Evolutionary conservation across 2,329 filamentous ascomycete species (phyloP), one percentile per base, ranked within the genome.

Genomic region (Nemania sp.): DNA sequence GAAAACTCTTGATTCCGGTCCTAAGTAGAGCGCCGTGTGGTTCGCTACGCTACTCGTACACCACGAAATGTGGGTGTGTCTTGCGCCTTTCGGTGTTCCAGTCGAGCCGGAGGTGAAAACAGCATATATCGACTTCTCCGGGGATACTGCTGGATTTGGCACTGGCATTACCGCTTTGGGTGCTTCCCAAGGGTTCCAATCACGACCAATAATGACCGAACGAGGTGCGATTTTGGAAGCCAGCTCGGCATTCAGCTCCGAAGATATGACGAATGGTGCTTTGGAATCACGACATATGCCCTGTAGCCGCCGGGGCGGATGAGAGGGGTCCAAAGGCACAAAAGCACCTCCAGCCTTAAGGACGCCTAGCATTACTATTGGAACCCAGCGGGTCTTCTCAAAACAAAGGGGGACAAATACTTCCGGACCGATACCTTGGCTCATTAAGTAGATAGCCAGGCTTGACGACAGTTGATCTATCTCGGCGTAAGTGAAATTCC

Each of bases 81-180:
- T 74, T 10, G 89, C 83, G 24, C 86, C 86, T 73, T 89, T 89
- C 0, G 86, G 87, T 45, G 79, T 80, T 4, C 87, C 87, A 13
- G 87, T 89, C 66, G 83, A 87, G 20, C 87, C 87, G 61, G 85
- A 86, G 0, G 86, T 89, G 73, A 86, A 89, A 1, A 89, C 82
- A 2, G 83, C 83, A 72, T 89, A 90, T 6, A 60, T 62, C 1
- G 67, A 57, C 20, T 57, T 65, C 15, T 38, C 27, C 0, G 57
- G 61, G 18, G 51, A 51, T 26, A 27, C 43, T 8, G 45, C 8
- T 2, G 32, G 32, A 5, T 55, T 47, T 7, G 60, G 43, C 4
- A 61, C 24, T 3, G 27, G 22, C 13, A 7, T 10, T 3, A 22
- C 15, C 3, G 10, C 27, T 45, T 35, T 22, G 7, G 29, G 32